Base-by-base conservation (phyloP, 768 basidiomycete genomes). In the Leccinum imitatum region DNA sequence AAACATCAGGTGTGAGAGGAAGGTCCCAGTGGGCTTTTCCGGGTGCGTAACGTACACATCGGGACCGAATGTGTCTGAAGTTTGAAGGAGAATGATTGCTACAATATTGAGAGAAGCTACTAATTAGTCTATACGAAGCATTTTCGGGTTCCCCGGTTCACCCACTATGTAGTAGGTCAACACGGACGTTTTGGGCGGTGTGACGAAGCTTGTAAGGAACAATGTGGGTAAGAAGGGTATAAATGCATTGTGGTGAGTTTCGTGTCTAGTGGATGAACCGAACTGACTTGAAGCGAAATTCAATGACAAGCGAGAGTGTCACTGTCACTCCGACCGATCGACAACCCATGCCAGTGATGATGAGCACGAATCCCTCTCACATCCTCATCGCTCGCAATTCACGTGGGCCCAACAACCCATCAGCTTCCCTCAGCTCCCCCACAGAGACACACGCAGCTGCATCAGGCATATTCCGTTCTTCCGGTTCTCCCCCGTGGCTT, bases 371-470 rank as follows among this genome's bases (percentile, higher is more conserved):
- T 70, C 91, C 91, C 1, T 87, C 91, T 8, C 91, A 93, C 70
- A 90, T 93, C 63, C 88, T 94, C 69, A 93, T 94, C 63, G 92
- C 92, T 9, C 86, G 92, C 67, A 89, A 90, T 65, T 91, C 92
- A 17, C 81, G 91, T 44, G 88, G 90, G 13, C 80, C 78, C 4
- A 86, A 87, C 65, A 89, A 89, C 65, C 86, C 89, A 3, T 87
- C 89, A 6, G 91, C 91, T 1, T 81, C 90, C 11, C 84, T 93
- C 60, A 91, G 89, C 67, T 90, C 89, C 6, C 91, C 90, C 4
- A 92, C 88, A 35, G 91, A 94, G 73, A 93, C 92, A 0, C 91
- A 93, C 73, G 91, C 91, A 1, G 91, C 92, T 1, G 91, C 91
- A 1, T 81, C 90, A 31, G 91, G 91, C 47, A 87, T 93, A 60